Evolutionary conservation across 2,329 filamentous ascomycete species (phyloP).

Genomic region (Pseudocercospora cruenta): DNA sequence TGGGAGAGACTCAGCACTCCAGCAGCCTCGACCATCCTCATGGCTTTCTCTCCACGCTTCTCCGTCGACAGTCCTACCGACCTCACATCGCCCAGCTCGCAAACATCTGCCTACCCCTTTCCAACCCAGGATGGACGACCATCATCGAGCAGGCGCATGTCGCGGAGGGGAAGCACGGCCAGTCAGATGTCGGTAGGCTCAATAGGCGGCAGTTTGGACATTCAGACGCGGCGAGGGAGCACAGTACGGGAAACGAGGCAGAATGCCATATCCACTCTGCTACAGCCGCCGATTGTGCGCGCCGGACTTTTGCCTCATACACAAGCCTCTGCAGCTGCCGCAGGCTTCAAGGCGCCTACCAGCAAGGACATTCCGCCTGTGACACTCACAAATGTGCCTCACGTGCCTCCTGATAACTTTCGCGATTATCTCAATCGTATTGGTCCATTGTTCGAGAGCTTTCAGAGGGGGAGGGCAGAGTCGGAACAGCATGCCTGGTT

Average conservation of each 20-base stretch:
- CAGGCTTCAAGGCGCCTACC: conserved; percentile 71
- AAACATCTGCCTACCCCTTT: conserved; percentile 57
- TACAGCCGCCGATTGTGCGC: conserved; percentile 86
- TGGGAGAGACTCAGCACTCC: conserved; percentile 13
- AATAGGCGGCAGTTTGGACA: conserved; percentile 80
- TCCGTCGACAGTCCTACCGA: conserved; percentile 54
- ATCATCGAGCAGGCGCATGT: conserved; percentile 53
- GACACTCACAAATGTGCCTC: conserved; percentile 82
- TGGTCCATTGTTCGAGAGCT: conserved; percentile 83
- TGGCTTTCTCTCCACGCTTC: conserved; percentile 60
- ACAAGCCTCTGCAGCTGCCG: conserved; percentile 67
- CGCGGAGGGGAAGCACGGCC: conserved; percentile 77
- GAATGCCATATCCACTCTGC: conserved; percentile 93
- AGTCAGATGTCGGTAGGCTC: conserved; percentile 76
- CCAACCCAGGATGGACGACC: conserved; percentile 55
- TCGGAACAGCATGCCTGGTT: conserved; percentile 61
- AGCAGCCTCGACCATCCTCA: conserved; percentile 20
- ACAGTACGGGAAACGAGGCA: conserved; percentile 74
- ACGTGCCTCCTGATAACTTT: conserved; percentile 79
- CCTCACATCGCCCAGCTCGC: conserved; percentile 45
- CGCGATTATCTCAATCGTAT: conserved; percentile 83
- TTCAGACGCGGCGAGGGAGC: conserved; percentile 61
- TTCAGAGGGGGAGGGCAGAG: conserved; percentile 79
- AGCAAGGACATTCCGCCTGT: conserved; percentile 91
- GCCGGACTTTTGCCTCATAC: conserved; percentile 84